Conservation (phyloP, 495 filamentous ascomycete species). For the Penicillium antarcticum region DNA sequence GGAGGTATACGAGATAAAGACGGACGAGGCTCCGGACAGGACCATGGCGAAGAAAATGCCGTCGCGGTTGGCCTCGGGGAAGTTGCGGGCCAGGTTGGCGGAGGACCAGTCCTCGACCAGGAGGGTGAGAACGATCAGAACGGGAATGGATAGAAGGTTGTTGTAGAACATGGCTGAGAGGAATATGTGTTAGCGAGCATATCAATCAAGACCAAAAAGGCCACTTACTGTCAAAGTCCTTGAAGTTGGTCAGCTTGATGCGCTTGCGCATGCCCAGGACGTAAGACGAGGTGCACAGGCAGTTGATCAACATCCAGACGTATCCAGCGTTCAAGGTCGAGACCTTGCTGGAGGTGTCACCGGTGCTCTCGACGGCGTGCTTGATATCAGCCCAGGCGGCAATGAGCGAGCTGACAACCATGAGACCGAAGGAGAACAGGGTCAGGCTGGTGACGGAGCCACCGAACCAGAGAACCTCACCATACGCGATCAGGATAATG, state of each 20-base stretch:
- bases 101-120: slow-evolving; percentile 89
- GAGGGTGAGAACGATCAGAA: slow-evolving; percentile 79
- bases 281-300: slow-evolving; percentile 90
- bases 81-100: slow-evolving; percentile 80
- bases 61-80: slow-evolving; percentile 74
- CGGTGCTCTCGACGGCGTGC: slow-evolving; percentile 62
- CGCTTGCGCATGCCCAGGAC: slow-evolving; percentile 94
- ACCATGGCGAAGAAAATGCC: slow-evolving; percentile 82
- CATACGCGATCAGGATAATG: slow-evolving; percentile 97
- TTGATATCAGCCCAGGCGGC: slow-evolving; percentile 98
- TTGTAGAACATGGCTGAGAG: slow-evolving; percentile 97
- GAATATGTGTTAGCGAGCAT: slow-evolving; percentile 26
- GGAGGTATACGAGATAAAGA: slow-evolving; percentile 98
- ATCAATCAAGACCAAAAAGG: not conserved
- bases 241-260: slow-evolving; percentile 99
- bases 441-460: slow-evolving; percentile 85
- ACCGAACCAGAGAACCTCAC: slow-evolving; percentile 98
- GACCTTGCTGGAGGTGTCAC: slow-evolving; percentile 68
- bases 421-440: slow-evolving; percentile 93
- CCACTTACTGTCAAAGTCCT: slow-evolving; percentile 95
- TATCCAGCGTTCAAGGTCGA: slow-evolving; percentile 94
- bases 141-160: slow-evolving; percentile 95
- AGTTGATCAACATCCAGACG: slow-evolving; percentile 97
- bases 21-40: slow-evolving; percentile 86
- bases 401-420: slow-evolving; percentile 93